phyloP scores from a whole-genome alignment of 352 stramenopile genomes.

The Phytophthora litchii region DNA sequence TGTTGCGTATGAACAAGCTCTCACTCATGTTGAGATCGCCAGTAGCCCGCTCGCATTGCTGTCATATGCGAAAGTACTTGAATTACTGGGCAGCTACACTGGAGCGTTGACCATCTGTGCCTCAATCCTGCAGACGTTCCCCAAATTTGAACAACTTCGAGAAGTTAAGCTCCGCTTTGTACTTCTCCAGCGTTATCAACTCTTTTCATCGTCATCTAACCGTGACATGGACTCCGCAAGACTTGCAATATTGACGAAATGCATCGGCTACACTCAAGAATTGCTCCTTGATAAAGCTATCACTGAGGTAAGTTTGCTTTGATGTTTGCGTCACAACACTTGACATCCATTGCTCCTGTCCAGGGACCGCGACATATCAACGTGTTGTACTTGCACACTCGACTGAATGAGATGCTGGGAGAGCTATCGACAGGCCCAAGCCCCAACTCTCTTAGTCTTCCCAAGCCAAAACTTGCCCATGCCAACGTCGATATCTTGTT shows the following conservation, averaged over 20 bases:
- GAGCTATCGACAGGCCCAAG: constrained; percentile 1
- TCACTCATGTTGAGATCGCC: constrained; percentile 55
- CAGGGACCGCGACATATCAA: constrained; percentile 43
- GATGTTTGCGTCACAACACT: too few species aligned
- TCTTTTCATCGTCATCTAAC: constrained; percentile 35
- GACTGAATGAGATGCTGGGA: constrained; percentile 61
- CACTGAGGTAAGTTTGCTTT: constrained; percentile 26
- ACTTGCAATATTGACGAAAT: constrained; percentile 47
- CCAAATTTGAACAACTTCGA: constrained; percentile 44
- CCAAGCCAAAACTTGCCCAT: constrained; percentile 23
- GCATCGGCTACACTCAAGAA: constrained; percentile 55
- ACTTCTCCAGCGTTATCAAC: constrained; percentile 60
- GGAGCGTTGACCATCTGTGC: constrained; percentile 50
- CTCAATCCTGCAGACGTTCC: constrained; percentile 61
- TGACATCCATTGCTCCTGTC: not conserved
- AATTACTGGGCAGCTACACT: constrained; percentile 54
- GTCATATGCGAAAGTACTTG: constrained; percentile 61
- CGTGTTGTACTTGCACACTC: constrained; percentile 68
- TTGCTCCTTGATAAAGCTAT: constrained; percentile 51
- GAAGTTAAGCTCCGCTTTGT: constrained; percentile 57
- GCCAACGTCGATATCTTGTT: constrained; percentile 48
- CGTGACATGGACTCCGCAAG: constrained; percentile 11
- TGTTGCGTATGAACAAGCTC: constrained; percentile 57
- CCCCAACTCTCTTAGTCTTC: not conserved
- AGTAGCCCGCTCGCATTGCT: constrained; percentile 53